Evolutionary conservation across 1,284 basidiomycete species (phyloP).

Genomic region (Tilletia caries): DNA sequence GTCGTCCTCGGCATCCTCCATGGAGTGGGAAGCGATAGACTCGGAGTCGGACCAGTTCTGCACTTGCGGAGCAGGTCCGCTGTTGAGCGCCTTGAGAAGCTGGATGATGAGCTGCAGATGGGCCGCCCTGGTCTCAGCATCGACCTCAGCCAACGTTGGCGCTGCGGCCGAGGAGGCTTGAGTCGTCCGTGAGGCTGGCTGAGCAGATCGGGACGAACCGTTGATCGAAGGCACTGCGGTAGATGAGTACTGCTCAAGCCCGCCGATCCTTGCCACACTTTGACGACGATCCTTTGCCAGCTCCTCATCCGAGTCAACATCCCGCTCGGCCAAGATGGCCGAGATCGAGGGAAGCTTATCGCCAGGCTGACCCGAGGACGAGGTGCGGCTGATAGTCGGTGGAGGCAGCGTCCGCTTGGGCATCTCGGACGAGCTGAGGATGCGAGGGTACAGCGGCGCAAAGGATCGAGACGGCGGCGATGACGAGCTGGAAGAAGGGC

Average conservation of each 20-base stretch:
- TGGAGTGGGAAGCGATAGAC: background rate
- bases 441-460: background rate
- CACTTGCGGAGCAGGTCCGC: too few species aligned
- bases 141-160: background rate
- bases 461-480: background rate
- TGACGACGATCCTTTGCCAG: background rate
- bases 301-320: slow-evolving; percentile 5
- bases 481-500: background rate
- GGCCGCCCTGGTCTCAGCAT: slow-evolving; percentile 4
- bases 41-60: background rate
- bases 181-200: too few species aligned
- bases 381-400: background rate
- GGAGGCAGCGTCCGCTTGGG: slow-evolving; percentile 1
- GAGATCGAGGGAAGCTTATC: background rate
- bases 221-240: background rate
- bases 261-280: background rate
- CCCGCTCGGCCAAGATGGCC: background rate
- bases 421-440: slow-evolving; percentile 5
- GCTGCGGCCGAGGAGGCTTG: background rate
- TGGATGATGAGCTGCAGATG: slow-evolving; percentile 8
- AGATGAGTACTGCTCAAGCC: background rate
- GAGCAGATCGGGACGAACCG: background rate
- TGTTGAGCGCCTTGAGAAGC: slow-evolving; percentile 7
- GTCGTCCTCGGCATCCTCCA: background rate
- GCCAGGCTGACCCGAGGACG: background rate